Evolutionary conservation across 139 green algal species (phyloP).

Genomic region (Tetradesmus lagerheimii): DNA sequence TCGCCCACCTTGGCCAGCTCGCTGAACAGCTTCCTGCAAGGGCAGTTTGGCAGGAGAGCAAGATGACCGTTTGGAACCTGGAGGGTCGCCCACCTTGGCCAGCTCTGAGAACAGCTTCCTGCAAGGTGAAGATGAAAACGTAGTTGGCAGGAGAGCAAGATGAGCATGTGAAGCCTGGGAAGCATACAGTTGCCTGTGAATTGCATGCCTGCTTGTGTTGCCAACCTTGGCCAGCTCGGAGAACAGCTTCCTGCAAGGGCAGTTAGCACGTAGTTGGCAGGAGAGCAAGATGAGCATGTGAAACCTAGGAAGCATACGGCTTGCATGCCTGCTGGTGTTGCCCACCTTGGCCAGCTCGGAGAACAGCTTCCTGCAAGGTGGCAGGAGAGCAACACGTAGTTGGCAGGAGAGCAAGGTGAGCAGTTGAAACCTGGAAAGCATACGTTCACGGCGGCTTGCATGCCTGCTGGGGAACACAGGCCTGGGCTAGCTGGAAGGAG

Average conservation of each 20-base stretch:
- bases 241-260: conserved; percentile 80
- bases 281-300: neutral
- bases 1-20: conserved; percentile 82
- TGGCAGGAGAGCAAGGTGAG: no score
- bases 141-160: no score
- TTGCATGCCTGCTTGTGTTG: conserved; percentile 51
- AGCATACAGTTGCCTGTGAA: neutral
- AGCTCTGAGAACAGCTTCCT: conserved; percentile 87
- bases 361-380: conserved; percentile 76
- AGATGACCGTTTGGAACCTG: neutral
- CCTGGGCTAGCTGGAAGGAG: no score
- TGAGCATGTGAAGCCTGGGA: neutral
- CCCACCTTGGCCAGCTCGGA: conserved; percentile 82
- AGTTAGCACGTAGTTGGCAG: no score
- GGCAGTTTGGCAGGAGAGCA: no score
- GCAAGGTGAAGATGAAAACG: neutral
- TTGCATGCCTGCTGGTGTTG: conserved; percentile 51
- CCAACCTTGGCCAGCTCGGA: conserved; percentile 82
- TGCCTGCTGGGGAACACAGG: no score
- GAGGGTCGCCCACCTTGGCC: conserved; percentile 72
- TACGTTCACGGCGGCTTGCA: no score
- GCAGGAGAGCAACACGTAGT: no score
- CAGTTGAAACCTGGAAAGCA: neutral
- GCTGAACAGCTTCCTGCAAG: conserved; percentile 78
- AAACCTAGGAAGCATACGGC: neutral